Evolutionary conservation across 2,329 filamentous ascomycete species (phyloP), one percentile per base, ranked within the genome.

Genomic region (Ophiostoma tasmaniense): DNA sequence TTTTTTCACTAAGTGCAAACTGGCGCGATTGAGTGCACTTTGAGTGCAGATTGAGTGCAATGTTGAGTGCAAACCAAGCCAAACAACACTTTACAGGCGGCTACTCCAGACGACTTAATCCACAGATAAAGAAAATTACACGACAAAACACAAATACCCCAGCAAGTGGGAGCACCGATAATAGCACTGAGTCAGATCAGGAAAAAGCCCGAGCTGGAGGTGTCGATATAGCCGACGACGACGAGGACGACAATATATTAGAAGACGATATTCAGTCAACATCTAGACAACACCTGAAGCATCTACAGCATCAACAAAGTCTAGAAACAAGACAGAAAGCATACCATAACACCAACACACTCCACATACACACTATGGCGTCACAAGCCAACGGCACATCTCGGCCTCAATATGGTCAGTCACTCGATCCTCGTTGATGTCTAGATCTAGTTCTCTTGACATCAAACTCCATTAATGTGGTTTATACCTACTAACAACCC

Each of bases 401-500:
- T 22, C 50, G 20, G 50, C 69, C 72, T 30, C 71, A 30, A 55
- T 73, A 72, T 25, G 72, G 72, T 73, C 67, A 73, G 72, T 73
- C 8, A 22, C 35, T 25, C 8, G 28, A 35, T 50, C 3, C 22
- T 50, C 62, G 3, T 1, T 64, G 14, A 42, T 20, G 33, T 28
- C 59, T 13, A 74, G 70, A 45, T 28, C 37, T 67, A 45, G 20
- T 17, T 45, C 42, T 33, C 33, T 33, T 1, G 33, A 33, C 3
- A 5, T 33, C n/a, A n/a, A n/a, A n/a, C n/a, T n/a, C n/a, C n/a
- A n/a, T n/a, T n/a, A n/a, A n/a, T n/a, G n/a, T n/a, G n/a, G n/a
- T n/a, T n/a, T n/a, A n/a, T n/a, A n/a, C n/a, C n/a, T n/a, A n/a
- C 66, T 69, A 67, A 33, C 52, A 33, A 14, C 14, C 42, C 33